Evolutionary conservation across 2,329 filamentous ascomycete genomes (phyloP), one percentile per base, ranked within the genome.

Genomic region (Xylariaceae sp.): DNA sequence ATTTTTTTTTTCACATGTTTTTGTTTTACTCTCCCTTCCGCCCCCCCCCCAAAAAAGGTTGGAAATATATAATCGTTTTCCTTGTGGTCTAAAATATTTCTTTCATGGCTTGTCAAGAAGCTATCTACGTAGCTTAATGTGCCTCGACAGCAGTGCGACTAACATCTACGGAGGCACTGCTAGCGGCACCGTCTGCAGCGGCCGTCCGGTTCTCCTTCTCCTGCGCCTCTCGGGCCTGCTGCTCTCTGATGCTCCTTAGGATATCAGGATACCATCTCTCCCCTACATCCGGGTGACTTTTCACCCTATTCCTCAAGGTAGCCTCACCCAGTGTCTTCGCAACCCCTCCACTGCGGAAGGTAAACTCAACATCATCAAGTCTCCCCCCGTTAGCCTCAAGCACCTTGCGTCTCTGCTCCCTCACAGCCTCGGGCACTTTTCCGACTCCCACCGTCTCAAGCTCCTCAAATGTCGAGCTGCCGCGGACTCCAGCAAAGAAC

Each of bases 211-310:
- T 16, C 27, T 32, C 54, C 48, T 59, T 55, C 41, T 62, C 59
- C 46, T 62, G 56, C 53, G 61, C 66, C 55, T 68, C 65, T 54
- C 53, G 63, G 25, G 70, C 71, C 67, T 84, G 75, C 64, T 84
- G 77, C 56, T 76, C 76, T 42, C 76, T 73, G 41, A 85, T 79
- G 48, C 73, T 71, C 48, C 65, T 66, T 53, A 82, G 59, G 17
- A 83, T 76, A 35, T 85, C 80, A 3, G 83, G 83, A 61, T 86
- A 88, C 81, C 88, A 94, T 57, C 82, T 73, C 72, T 91, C 86
- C 2, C 86, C 88, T 1, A 95, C 89, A 64, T 94, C 89, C 3
- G 85, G 86, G 68, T 95, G 89, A 55, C 85, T 90, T 75, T 91
- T 93, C 56, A 94, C 76, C 12, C 89, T 71, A 67, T 94, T 95